Conservation (phyloP, 2,329 filamentous ascomycete species). For the Epichloe gansuensis region DNA sequence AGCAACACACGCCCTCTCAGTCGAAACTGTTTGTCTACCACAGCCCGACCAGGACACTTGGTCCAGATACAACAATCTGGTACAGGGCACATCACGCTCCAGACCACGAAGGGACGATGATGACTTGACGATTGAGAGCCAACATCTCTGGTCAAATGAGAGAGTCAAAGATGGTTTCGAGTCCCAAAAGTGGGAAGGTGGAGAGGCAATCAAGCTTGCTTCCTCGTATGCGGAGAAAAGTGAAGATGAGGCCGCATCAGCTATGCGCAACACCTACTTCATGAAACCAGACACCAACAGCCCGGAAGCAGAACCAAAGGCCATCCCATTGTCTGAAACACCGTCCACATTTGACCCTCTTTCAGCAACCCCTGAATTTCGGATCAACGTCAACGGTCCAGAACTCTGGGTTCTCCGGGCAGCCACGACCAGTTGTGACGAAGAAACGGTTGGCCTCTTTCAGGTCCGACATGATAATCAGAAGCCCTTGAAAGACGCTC, state of each 20-base stretch:
- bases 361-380: background rate
- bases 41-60: slow-evolving; percentile 14
- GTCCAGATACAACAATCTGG: background rate
- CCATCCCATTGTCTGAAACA: background rate
- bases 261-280: no score
- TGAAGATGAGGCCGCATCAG: background rate
- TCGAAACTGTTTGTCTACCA: slow-evolving; percentile 14
- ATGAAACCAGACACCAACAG: background rate
- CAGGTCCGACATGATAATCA: background rate
- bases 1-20: background rate
- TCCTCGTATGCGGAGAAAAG: background rate
- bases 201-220: background rate
- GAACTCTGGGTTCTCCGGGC: background rate
- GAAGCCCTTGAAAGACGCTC: background rate
- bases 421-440: background rate
- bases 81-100: background rate
- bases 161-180: slow-evolving; percentile 2
- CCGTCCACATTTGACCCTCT: background rate
- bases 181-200: background rate
- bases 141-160: background rate
- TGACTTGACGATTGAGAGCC: background rate
- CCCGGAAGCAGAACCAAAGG: background rate
- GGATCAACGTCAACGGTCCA: background rate
- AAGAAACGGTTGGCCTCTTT: background rate
- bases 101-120: background rate